These are phyloP conservation scores for Trichoderma polysporum DNA, from an alignment of 2,329 filamentous ascomycete species.

Conservation along the genomic window DNA sequence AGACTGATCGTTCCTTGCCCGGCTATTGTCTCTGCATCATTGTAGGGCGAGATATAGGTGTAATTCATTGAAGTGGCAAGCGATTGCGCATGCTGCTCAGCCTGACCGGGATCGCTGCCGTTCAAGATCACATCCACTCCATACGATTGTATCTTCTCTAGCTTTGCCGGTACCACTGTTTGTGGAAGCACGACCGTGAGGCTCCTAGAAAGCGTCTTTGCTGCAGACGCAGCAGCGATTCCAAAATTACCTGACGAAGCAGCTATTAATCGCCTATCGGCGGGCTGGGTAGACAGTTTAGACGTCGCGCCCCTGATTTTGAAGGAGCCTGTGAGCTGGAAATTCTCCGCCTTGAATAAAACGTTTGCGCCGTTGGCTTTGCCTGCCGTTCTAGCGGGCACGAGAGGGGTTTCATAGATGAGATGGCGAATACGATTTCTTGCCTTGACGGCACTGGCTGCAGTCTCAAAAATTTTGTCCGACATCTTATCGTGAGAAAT, in stretches of 20 bases:
- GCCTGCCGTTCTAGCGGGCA: neutral
- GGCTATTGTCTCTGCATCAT: neutral
- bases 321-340: neutral
- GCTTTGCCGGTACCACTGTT: neutral
- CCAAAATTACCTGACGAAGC: neutral
- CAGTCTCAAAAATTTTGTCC: neutral
- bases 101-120: neutral
- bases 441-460: neutral
- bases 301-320: neutral
- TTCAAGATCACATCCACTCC: neutral
- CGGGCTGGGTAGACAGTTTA: neutral
- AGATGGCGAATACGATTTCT: neutral
- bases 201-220: neutral
- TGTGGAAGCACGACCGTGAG: neutral
- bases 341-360: neutral
- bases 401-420: neutral
- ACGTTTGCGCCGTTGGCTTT: neutral
- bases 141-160: neutral
- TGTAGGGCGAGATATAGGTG: neutral
- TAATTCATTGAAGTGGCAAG: neutral
- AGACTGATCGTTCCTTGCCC: neutral
- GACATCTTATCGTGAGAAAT: neutral
- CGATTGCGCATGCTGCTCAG: neutral
- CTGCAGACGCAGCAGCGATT: neutral
- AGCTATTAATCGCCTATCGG: neutral